These are phyloP conservation scores for Dioscorea cayenensis DNA, from an alignment of 116 monocot species.

Conservation along the genomic window DNA sequence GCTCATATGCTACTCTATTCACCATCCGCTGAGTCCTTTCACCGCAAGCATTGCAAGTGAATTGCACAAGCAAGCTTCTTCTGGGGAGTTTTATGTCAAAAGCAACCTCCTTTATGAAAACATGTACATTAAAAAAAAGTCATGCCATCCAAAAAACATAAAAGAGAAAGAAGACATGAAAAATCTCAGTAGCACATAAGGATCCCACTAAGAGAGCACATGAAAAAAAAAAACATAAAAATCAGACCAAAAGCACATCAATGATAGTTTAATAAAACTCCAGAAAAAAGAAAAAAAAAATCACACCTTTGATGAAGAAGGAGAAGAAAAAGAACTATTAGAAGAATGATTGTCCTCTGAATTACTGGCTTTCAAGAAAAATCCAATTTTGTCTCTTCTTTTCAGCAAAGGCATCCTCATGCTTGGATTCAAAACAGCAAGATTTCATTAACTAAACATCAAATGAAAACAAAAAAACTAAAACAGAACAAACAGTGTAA, in stretches of 20 bases:
- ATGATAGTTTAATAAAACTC: not conserved
- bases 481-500: not conserved
- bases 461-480: no score
- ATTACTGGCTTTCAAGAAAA: not conserved
- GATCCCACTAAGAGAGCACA: not conserved
- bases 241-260: not conserved
- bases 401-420: no score
- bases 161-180: not conserved
- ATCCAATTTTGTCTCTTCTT: not conserved
- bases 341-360: not conserved
- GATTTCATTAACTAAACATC: no score
- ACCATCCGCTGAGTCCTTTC: slow-evolving; percentile 71
- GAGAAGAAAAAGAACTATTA: not conserved
- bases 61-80: slow-evolving; percentile 76
- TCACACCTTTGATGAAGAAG: not conserved
- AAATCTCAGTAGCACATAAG: not conserved
- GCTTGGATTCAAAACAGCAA: no score
- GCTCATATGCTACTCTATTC: slow-evolving; percentile 75
- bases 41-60: slow-evolving; percentile 85
- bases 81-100: slow-evolving; percentile 69
- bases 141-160: not conserved
- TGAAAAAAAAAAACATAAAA: not conserved
- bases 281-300: not conserved
- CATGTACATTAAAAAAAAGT: not conserved
- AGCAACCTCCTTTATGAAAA: slow-evolving; percentile 29